These are phyloP conservation scores for Fimicolochytrium jonesii DNA, from an alignment of 192 early-diverging fungal species.

Conservation along the genomic window DNA sequence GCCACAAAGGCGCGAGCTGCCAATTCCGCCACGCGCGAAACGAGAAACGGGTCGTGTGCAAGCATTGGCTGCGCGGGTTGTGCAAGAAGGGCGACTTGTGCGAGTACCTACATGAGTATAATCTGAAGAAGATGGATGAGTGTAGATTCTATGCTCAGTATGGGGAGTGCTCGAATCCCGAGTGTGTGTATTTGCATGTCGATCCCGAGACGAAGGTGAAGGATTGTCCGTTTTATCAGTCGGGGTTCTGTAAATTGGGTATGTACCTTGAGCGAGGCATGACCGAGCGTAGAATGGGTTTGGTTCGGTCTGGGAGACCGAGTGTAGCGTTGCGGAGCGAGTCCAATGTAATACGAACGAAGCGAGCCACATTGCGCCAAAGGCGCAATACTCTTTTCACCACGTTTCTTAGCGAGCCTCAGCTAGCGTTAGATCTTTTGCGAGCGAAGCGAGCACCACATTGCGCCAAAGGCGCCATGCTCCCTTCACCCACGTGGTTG, in stretches of 20 bases:
- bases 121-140: conserved; percentile 96
- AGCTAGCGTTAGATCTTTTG: too few relatives aligned
- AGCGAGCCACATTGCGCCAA: too few relatives aligned
- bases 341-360: too few relatives aligned
- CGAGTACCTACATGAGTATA: conserved; percentile 97
- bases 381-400: too few relatives aligned
- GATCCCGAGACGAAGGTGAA: conserved; percentile 86
- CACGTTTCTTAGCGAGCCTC: too few relatives aligned
- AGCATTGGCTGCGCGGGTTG: conserved; percentile 93
- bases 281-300: too few relatives aligned
- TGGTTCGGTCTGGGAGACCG: too few relatives aligned
- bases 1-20: conserved; percentile 72
- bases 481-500: too few relatives aligned
- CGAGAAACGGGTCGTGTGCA: conserved; percentile 87
- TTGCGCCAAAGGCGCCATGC: too few relatives aligned
- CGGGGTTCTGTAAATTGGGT: conserved; percentile 94
- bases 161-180: conserved; percentile 85
- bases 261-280: too few relatives aligned
- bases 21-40: conserved; percentile 66
- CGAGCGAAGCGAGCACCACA: too few relatives aligned
- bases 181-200: conserved; percentile 89
- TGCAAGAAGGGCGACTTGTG: conserved; percentile 98
- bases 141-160: conserved; percentile 89
- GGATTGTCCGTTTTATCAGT: conserved; percentile 94
- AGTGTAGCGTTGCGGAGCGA: too few relatives aligned